phyloP scores from a whole-genome alignment of 192 early-diverging fungal genomes.

The Mortierella hygrophila region DNA sequence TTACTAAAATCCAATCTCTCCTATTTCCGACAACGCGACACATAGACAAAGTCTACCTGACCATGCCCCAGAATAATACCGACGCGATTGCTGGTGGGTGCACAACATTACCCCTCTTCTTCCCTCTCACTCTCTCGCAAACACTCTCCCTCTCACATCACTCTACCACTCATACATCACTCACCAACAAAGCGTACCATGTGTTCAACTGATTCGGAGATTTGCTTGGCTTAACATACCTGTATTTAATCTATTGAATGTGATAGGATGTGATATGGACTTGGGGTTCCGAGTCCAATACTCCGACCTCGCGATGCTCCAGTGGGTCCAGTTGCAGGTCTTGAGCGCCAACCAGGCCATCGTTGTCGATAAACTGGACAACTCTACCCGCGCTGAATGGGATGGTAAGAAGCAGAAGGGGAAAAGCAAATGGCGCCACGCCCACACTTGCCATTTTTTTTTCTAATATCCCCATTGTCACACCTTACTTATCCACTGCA shows the following conservation, averaged over 20 bases:
- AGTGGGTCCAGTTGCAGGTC: constrained; percentile 42
- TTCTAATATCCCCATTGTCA: no score
- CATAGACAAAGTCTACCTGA: constrained; percentile 34
- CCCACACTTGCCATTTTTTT: neutral
- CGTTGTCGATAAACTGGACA: constrained; percentile 21
- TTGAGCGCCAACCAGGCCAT: constrained; percentile 8
- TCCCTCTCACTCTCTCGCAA: neutral
- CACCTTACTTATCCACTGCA: neutral
- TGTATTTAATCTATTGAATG: neutral
- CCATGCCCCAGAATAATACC: constrained; percentile 15
- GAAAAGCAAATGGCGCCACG: neutral
- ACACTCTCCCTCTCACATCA: neutral
- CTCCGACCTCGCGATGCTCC: constrained; percentile 40
- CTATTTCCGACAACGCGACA: no score
- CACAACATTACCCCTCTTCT: neutral
- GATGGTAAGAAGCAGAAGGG: constrained; percentile 16
- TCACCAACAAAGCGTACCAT: neutral
- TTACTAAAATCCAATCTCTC: neutral
- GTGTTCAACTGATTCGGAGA: neutral
- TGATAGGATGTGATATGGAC: constrained; percentile 31
- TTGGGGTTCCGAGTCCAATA: constrained; percentile 46
- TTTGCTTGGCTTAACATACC: no score
- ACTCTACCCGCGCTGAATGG: constrained; percentile 36
- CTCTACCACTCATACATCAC: neutral
- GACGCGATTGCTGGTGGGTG: constrained; percentile 17